Percentiles rank a stretch among this genome's conserved stretches.
These are phyloP conservation scores for Cladosporium austrohemisphaericum DNA, from an alignment of 2,329 filamentous ascomycete species.

Conservation along the genomic window DNA sequence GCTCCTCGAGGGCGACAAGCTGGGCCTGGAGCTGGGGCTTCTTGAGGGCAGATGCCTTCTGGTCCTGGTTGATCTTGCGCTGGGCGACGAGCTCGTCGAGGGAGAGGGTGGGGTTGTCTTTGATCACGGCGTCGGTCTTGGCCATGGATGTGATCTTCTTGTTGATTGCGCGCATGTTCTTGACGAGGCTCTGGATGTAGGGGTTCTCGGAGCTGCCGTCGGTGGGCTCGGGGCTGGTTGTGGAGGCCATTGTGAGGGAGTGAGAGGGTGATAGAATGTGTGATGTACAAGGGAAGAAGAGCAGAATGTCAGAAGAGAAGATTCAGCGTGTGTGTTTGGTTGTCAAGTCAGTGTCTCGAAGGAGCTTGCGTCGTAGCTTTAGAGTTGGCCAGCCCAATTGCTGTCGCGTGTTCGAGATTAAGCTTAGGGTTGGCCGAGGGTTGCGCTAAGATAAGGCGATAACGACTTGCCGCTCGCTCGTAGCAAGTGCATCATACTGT, in stretches of 20 bases:
- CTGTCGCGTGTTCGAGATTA: not conserved
- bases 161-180: conserved; percentile 87
- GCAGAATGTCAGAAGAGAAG: not conserved
- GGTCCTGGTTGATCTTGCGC: conserved; percentile 75
- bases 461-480: too few species aligned
- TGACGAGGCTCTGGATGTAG: conserved; percentile 84
- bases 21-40: conserved; percentile 69
- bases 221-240: conserved; percentile 30
- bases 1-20: conserved; percentile 67
- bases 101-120: conserved; percentile 64
- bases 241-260: conserved; percentile 12
- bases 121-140: conserved; percentile 67
- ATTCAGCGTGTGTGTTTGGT: not conserved
- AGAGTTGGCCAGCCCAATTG: not conserved
- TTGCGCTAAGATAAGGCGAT: too few species aligned
- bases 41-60: conserved; percentile 73
- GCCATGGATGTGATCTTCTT: conserved; percentile 84
- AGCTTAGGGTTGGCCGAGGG: too few species aligned
- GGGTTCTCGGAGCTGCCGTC: conserved; percentile 66
- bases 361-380: too few species aligned
- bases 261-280: not conserved
- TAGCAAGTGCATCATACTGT: too few species aligned
- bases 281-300: not conserved
- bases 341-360: not conserved
- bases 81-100: conserved; percentile 68